Evolutionary conservation across 768 basidiomycete species (phyloP).

Genomic region (Lactifluus volemus): DNA sequence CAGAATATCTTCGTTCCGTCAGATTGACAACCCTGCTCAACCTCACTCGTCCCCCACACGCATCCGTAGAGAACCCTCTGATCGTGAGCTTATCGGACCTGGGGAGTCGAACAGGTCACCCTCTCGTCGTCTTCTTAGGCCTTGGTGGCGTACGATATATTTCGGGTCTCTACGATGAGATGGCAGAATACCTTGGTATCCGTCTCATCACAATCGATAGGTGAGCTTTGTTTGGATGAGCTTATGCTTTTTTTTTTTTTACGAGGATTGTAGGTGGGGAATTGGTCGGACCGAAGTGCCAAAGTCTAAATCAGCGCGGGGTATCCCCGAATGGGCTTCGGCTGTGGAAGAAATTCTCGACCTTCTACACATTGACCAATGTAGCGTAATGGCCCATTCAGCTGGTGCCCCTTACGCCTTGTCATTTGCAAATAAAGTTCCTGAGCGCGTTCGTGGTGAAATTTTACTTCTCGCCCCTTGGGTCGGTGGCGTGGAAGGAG

Average conservation of each 20-base stretch:
- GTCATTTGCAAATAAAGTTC: conserved; percentile 71
- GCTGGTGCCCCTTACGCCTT: conserved; percentile 94
- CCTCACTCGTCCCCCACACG: conserved; percentile 73
- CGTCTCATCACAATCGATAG: conserved; percentile 92
- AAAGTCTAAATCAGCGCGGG: conserved; percentile 56
- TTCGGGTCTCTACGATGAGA: conserved; percentile 93
- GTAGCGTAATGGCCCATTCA: conserved; percentile 90
- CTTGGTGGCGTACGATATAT: conserved; percentile 91
- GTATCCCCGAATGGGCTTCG: conserved; percentile 83
- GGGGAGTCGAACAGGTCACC: conserved; percentile 76
- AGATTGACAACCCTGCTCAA: conserved; percentile 75
- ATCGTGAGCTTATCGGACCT: conserved; percentile 91
- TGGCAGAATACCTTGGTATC: conserved; percentile 81
- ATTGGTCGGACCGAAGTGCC: conserved; percentile 75
- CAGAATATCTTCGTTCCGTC: conserved; percentile 80
- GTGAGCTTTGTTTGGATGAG: conserved; percentile 30
- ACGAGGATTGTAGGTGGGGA: conserved; percentile 63
- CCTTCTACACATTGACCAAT: conserved; percentile 62
- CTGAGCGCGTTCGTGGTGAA: conserved; percentile 71
- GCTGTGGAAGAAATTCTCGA: conserved; percentile 90
- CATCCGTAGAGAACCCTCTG: conserved; percentile 62
- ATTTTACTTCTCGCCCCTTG: conserved; percentile 90
- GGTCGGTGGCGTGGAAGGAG: conserved; percentile 86
- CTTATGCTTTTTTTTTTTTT: background rate
- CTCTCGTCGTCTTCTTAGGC: conserved; percentile 87